Percentiles rank a stretch among this genome's conserved stretches.
Conservation (phyloP, 805 yeast genomes). For the Kluyveromyces dobzhanskii region DNA sequence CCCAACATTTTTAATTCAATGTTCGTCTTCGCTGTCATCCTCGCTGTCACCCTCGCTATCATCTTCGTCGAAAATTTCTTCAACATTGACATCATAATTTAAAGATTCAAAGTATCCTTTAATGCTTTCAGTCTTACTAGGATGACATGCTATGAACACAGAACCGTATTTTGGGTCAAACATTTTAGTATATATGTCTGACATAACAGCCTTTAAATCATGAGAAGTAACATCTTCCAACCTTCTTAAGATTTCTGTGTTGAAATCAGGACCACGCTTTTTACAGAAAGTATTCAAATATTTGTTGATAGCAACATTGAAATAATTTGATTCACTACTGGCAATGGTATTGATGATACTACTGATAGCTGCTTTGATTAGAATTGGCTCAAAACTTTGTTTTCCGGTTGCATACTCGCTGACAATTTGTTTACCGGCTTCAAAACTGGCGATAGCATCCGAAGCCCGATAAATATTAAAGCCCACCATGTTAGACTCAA, state of each 20-base stretch:
- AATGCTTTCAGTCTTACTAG: conserved; percentile 45
- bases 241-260: conserved; percentile 41
- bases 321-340: conserved; percentile 52
- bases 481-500: conserved; percentile 59
- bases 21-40: conserved; percentile 13
- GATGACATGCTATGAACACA: conserved; percentile 68
- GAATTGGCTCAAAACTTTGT: conserved; percentile 44
- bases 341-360: conserved; percentile 69
- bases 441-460: conserved; percentile 58
- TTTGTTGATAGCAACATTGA: conserved; percentile 57
- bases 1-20: too few relatives aligned
- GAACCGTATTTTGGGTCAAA: conserved; percentile 50
- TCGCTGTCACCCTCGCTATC: conserved; percentile 18
- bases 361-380: conserved; percentile 67
- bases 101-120: conserved; percentile 36
- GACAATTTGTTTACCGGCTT: conserved; percentile 58
- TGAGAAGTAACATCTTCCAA: conserved; percentile 45
- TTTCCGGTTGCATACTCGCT: conserved; percentile 49
- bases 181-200: conserved; percentile 54
- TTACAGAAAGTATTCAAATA: conserved; percentile 58
- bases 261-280: conserved; percentile 63
- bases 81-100: conserved; percentile 57
- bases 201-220: conserved; percentile 32
- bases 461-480: conserved; percentile 76
- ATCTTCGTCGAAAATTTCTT: conserved; percentile 38